Evolutionary conservation across 768 basidiomycete species (phyloP), one percentile per base, ranked within the genome.

Genomic region (Kockovaella imperatae): DNA sequence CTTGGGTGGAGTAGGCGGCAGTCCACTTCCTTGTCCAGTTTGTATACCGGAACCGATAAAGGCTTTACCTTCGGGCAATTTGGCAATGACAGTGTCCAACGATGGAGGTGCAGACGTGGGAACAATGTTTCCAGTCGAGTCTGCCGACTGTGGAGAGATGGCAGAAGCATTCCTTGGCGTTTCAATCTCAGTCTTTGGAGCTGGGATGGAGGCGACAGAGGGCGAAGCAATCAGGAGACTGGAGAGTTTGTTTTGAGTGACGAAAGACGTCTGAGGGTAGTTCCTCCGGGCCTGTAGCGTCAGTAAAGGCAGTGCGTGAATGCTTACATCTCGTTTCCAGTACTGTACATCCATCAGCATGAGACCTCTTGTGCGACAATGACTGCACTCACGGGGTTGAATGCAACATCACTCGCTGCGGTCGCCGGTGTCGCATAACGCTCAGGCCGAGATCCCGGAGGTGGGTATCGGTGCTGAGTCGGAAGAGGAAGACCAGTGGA

Each of bases 181-280:
- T 14, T 47, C 41, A 6, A 18, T 57, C 75, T 88, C 86, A 78
- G 73, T 67, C 75, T 49, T 36, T 47, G 77, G 24, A 44, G 68
- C 36, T 75, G 60, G 56, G 18, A 66, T 52, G 32, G 58, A 52
- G 7, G 54, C 47, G 28, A 66, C 42, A 4, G 56, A 74, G 5
- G 86, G 83, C 50, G 88, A 86, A 47, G 89, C 80, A 51, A 93
- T 80, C 36, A 96, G 77, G 53, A 96, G 73, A 21, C 79, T 74
- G 0, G 90, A 83, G 21, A 95, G 75, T 60, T 90, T 83, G 4
- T 79, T 67, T 74, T 96, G 90, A 4, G 87, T 86, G 50, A 96
- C 77, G 17, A 87, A 81, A 2, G 88, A 90, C 24, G 89, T 81
- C 58, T 84, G 86, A n/a, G 90, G 88, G 72, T 90, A 95, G 29